phyloP scores from a whole-genome alignment of 2,329 filamentous ascomycete species.

The Scedosporium dehoogii region DNA sequence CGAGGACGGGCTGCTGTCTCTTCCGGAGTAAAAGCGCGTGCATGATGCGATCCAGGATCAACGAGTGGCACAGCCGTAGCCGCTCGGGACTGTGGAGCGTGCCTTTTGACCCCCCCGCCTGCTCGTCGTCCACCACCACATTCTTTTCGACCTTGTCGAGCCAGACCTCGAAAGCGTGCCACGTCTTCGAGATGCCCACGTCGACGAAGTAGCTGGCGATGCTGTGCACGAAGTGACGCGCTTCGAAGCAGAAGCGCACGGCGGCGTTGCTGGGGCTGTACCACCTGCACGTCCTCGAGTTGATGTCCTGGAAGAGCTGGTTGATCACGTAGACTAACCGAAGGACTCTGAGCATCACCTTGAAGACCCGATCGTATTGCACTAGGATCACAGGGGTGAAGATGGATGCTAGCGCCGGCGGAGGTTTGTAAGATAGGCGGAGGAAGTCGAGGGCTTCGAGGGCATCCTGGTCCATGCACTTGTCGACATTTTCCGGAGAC shows the following conservation, averaged over 20 bases:
- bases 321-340: constrained; percentile 71
- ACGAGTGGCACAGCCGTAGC: constrained; percentile 60
- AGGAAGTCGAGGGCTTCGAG: constrained; percentile 91
- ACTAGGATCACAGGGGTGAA: constrained; percentile 61
- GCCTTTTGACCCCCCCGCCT: no score
- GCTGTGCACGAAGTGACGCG: constrained; percentile 67
- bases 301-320: constrained; percentile 51
- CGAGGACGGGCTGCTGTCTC: constrained; percentile 62
- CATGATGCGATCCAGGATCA: constrained; percentile 65
- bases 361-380: constrained; percentile 82
- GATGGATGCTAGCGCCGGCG: constrained; percentile 59
- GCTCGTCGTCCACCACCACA: constrained; percentile 34
- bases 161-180: constrained; percentile 59
- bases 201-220: constrained; percentile 74
- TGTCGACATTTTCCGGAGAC: constrained; percentile 65
- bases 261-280: constrained; percentile 23
- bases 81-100: constrained; percentile 52
- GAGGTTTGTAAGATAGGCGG: constrained; percentile 72
- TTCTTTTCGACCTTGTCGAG: constrained; percentile 53
- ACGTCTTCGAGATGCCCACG: constrained; percentile 62
- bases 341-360: constrained; percentile 63
- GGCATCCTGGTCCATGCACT: constrained; percentile 71
- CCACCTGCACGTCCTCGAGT: constrained; percentile 24
- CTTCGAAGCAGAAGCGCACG: constrained; percentile 61
- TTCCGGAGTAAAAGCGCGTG: constrained; percentile 63